A percentile compares a stretch with the other conserved stretches of the same genome.
Evolutionary conservation across 2,329 filamentous ascomycete genomes (phyloP).

Genomic region (Fusarium protoensiforme): DNA sequence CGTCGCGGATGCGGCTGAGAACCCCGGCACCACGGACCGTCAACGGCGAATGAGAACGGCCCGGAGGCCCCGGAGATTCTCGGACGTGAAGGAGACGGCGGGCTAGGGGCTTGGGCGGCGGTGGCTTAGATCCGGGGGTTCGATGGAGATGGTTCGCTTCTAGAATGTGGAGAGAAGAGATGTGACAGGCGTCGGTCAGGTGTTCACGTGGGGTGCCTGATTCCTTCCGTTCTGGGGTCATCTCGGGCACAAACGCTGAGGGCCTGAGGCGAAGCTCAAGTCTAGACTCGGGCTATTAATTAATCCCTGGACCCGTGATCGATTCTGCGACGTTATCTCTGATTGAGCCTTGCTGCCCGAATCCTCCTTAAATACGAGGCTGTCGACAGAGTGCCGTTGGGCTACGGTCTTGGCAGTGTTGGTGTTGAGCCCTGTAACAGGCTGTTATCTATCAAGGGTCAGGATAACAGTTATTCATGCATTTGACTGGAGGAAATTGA

Average conservation of each 20-base stretch:
- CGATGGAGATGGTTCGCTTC: neutral
- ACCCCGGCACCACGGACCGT: constrained; percentile 6
- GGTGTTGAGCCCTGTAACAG: neutral
- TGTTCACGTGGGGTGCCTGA: constrained; percentile 4
- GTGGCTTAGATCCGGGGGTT: constrained; percentile 39
- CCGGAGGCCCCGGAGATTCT: constrained; percentile 11
- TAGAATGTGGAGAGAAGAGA: constrained; percentile 10
- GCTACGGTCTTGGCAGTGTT: neutral
- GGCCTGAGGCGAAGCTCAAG: constrained; percentile 25
- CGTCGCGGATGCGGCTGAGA: constrained; percentile 6
- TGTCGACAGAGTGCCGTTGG: neutral
- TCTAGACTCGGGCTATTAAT: constrained; percentile 6
- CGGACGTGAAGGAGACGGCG: constrained; percentile 21
- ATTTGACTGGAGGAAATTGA: neutral
- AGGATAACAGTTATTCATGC: neutral
- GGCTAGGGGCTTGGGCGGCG: constrained; percentile 19
- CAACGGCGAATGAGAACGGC: constrained; percentile 31
- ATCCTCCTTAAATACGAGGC: neutral
- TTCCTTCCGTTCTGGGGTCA: constrained; percentile 32
- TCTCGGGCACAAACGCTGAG: constrained; percentile 30
- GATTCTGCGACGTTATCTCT: neutral
- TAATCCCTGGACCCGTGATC: neutral
- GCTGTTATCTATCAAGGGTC: neutral
- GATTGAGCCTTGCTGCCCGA: neutral
- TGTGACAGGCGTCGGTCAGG: neutral